Base-by-base conservation (phyloP, 495 filamentous ascomycete species). In the Articulospora tetracladia region DNA sequence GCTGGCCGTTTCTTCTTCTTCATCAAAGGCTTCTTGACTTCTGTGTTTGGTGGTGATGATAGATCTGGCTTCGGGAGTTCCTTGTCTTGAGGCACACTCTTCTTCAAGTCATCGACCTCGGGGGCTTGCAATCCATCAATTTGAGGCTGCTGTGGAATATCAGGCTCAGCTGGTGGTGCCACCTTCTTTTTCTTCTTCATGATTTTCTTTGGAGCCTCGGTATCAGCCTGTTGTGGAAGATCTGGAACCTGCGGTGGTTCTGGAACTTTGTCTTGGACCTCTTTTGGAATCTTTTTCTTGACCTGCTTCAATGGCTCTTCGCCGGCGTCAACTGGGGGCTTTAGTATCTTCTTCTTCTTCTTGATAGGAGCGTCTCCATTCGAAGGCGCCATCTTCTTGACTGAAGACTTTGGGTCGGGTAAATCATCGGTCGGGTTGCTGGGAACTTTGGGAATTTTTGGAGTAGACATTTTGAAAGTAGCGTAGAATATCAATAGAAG, bases 121-220 rank as follows among this genome's bases (percentile, higher is more conserved):
- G 44, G 7, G 7, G 15, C 44, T 19, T n/a, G 7, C 44, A 23
- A 8, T 6, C 22, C 19, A 20, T n/a, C 17, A 6, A 6, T n/a
- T 25, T 50, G 20, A 10, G 47, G 47, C 25, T 12, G 8, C 6
- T 25, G 47, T 25, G 47, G 47, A 24, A 12, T 11, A 4, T 47
- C 41, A 6, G 41, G 17, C 34, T 48, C 51, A 36, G 50, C 10
- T 23, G 34, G 36, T 27, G 11, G 22, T 49, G 20, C 6, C 20
- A 22, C 19, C 47, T 56, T 64, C 56, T 62, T 62, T 34, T 62
- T 62, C 34, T 62, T 62, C 30, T 53, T 47, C 11, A 62, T 62
- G 8, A 30, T 62, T 36, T 60, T 60, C 1, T 17, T 25, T 51
- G 46, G 52, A 44, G 46, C 46, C 8, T 25, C 50, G 12, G 50